Evolutionary conservation across 148 eudicot genomes (phyloP).

Genomic region (Amaranthus cruentus): DNA sequence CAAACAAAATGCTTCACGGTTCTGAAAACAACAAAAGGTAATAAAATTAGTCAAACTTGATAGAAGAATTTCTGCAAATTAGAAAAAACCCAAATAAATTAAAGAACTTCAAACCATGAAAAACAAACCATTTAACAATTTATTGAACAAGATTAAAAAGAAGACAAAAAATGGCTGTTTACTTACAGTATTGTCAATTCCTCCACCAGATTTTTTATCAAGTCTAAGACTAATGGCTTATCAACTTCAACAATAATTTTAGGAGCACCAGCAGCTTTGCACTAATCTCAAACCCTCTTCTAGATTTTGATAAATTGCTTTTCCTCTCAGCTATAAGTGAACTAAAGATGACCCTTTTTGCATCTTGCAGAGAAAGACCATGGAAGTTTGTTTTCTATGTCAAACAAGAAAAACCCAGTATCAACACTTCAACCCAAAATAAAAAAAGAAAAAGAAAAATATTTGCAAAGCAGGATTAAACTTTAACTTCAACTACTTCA

Average conservation of each 20-base stretch:
- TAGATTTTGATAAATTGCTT: slow-evolving; percentile 2
- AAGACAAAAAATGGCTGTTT: background rate
- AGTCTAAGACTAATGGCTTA: slow-evolving; percentile 73
- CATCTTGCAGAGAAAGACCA: slow-evolving; percentile 49
- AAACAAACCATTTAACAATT: too few relatives aligned
- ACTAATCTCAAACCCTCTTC: slow-evolving; percentile 46
- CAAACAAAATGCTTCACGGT: too few relatives aligned
- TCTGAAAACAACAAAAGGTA: too few relatives aligned
- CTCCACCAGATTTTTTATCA: slow-evolving; percentile 73
- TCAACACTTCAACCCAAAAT: too few relatives aligned
- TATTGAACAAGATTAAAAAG: slow-evolving; percentile 1
- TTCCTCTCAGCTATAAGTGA: slow-evolving; percentile 31
- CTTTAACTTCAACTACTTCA: too few relatives aligned
- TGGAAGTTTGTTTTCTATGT: slow-evolving; percentile 54
- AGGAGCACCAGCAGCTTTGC: slow-evolving; percentile 74
- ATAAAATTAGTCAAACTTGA: too few relatives aligned
- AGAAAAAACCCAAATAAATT: too few relatives aligned
- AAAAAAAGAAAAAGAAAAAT: too few relatives aligned
- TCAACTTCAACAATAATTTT: slow-evolving; percentile 84
- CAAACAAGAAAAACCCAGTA: background rate
- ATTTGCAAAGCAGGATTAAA: too few relatives aligned
- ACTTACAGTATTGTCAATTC: slow-evolving; percentile 79
- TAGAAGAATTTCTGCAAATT: too few relatives aligned
- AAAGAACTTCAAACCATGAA: too few relatives aligned
- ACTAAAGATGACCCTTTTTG: slow-evolving; percentile 40